Evolutionary conservation across 2,329 filamentous ascomycete species (phyloP).

Genomic region (Botrytis squamosa): DNA sequence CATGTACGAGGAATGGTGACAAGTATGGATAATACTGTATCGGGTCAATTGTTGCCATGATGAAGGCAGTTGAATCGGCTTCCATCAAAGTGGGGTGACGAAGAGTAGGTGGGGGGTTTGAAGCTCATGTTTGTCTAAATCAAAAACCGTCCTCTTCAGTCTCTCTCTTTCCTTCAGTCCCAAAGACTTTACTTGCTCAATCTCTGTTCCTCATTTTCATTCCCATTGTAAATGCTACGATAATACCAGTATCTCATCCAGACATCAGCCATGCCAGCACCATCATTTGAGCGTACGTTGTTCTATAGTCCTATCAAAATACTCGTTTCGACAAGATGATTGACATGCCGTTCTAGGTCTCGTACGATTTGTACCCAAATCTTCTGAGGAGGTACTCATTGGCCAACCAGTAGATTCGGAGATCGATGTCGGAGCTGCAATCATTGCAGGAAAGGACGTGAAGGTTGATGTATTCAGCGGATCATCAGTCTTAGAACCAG

Average conservation of each 20-base stretch:
- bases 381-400: slow-evolving; percentile 51
- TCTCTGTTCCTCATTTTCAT: background rate
- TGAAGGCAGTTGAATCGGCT: slow-evolving; percentile 1
- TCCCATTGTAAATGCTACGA: background rate
- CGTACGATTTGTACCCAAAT: slow-evolving; percentile 57
- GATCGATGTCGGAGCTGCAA: slow-evolving; percentile 56
- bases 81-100: background rate
- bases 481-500: slow-evolving; percentile 55
- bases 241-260: background rate
- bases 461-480: slow-evolving; percentile 57
- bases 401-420: slow-evolving; percentile 53
- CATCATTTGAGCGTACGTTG: slow-evolving; percentile 32
- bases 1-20: background rate
- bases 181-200: background rate
- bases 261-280: slow-evolving; percentile 19
- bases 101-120: background rate
- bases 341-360: slow-evolving; percentile 46
- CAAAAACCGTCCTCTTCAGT: slow-evolving; percentile 1
- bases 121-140: background rate
- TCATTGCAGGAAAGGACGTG: slow-evolving; percentile 56
- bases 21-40: background rate
- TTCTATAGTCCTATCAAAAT: background rate
- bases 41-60: background rate
- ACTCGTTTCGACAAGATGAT: background rate
- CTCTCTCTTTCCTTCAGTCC: background rate